Conservation (phyloP, 805 yeast genomes). For the Kluyveromyces wickerhamii region DNA sequence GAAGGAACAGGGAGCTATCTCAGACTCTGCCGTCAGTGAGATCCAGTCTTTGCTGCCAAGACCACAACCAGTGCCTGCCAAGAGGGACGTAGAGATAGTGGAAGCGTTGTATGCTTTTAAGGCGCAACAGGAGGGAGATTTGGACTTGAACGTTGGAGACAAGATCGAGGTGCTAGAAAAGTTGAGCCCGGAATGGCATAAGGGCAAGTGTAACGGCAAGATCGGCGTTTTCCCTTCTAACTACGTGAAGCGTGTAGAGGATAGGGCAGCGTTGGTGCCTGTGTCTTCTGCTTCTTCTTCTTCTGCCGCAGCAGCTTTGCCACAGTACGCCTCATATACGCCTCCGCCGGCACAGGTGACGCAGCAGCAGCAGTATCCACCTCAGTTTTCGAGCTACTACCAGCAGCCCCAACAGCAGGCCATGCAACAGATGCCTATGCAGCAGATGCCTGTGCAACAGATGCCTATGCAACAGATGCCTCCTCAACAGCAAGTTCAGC, state of each 20-base stretch:
- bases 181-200: slow-evolving; percentile 86
- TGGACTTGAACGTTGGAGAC: slow-evolving; percentile 58
- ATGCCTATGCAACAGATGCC: slow-evolving; percentile 27
- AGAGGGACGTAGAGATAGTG: slow-evolving; percentile 32
- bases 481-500: slow-evolving; percentile 26
- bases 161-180: slow-evolving; percentile 62
- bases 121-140: slow-evolving; percentile 71
- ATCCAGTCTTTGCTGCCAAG: slow-evolving; percentile 48
- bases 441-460: slow-evolving; percentile 29
- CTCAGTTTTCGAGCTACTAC: slow-evolving; percentile 42
- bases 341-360: slow-evolving; percentile 14
- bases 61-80: slow-evolving; percentile 17
- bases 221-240: slow-evolving; percentile 87
- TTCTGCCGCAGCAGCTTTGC: slow-evolving; percentile 5
- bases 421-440: slow-evolving; percentile 29
- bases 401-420: slow-evolving; percentile 35
- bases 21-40: slow-evolving; percentile 44
- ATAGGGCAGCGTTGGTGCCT: background rate
- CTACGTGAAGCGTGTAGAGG: slow-evolving; percentile 46
- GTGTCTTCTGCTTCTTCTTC: slow-evolving; percentile 12
- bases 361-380: slow-evolving; percentile 38
- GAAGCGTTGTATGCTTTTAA: slow-evolving; percentile 70
- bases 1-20: slow-evolving; percentile 63
- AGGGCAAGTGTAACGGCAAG: slow-evolving; percentile 51
- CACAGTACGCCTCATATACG: slow-evolving; percentile 7